Evolutionary conservation across 2,329 filamentous ascomycete genomes (phyloP), one percentile per base, ranked within the genome.

Genomic region (Nemania sp.): DNA sequence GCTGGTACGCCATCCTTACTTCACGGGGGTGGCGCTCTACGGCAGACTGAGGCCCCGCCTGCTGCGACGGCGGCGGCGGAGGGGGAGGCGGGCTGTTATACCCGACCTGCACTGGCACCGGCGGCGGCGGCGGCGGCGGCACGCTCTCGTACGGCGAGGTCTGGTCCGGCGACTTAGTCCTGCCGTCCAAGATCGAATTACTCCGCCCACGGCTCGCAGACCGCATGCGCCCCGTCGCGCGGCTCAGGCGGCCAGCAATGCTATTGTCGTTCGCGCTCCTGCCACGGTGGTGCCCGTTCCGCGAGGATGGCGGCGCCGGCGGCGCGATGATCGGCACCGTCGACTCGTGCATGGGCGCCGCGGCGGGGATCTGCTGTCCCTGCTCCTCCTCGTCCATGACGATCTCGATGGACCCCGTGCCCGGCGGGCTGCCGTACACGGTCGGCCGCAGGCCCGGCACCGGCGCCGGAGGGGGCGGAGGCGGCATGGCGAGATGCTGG

Each of bases 351-450:
- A 81, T 80, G 1, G 80, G 81, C 1, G 78, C 77, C 8, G 79
- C 80, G 13, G 76, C 70, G 13, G 79, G 72, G 2, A 70, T 32
- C 45, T 24, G 22, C 22, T 47, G 15, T 62, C 68, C 41, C 62
- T 76, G 72, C 20, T 86, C 83, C 5, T 88, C 86, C 1, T 89
- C 87, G 70, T 90, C 88, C 85, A 89, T 89, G 57, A 91, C 87
- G 68, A 91, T 89, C 76, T 91, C 88, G 70, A 91, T 90, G 74
- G 88, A 85, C 4, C 86, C 88, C 0, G 86, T 85, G 7, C 82
- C 83, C 18, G 83, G 72, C 1, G 82, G 65, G 38, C 67, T 82
- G 35, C 79, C 77, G 69, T 84, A 82, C 53, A 84, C 75, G 7
- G 80, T 79, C 2, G 80, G 77, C 32, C 78, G 80, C 32, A 76